These are phyloP conservation scores for Corylus avellana DNA, from an alignment of 306 rosid species.

Conservation along the genomic window DNA sequence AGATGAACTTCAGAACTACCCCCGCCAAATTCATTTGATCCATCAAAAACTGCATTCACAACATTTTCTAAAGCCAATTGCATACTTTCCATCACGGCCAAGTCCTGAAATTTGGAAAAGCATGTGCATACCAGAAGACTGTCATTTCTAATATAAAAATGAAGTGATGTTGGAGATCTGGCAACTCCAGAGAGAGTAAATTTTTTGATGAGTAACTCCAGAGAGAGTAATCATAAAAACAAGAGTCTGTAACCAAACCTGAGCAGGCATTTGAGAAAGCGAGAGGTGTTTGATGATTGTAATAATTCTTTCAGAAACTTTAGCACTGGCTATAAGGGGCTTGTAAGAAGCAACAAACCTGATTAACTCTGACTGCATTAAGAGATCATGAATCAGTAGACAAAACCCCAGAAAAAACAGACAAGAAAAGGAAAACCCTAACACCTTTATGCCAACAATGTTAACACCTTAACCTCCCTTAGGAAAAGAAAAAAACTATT, in stretches of 20 bases:
- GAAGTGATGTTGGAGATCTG: constrained; percentile 27
- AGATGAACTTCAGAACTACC: constrained; percentile 70
- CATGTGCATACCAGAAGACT: not conserved
- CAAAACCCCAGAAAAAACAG: constrained; percentile 15
- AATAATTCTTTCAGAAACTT: constrained; percentile 72
- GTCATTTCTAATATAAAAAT: constrained; percentile 19
- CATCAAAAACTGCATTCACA: constrained; percentile 71
- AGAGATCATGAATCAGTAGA: constrained; percentile 36
- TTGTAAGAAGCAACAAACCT: constrained; percentile 77
- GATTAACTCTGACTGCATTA: constrained; percentile 78
- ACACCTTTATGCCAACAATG: not conserved
- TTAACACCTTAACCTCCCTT: not conserved
- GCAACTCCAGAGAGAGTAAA: constrained; percentile 31
- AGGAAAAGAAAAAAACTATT: not conserved
- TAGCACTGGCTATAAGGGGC: constrained; percentile 70
- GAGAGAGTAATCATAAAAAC: constrained; percentile 27
- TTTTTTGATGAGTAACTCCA: constrained; percentile 1
- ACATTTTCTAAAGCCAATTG: constrained; percentile 83
- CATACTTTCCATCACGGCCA: constrained; percentile 87
- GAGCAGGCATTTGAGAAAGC: constrained; percentile 58
- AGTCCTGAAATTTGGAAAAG: constrained; percentile 53
- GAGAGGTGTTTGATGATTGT: constrained; percentile 57
- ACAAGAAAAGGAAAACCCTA: constrained; percentile 2
- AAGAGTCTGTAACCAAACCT: constrained; percentile 53
- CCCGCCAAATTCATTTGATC: constrained; percentile 55